A percentile compares a stretch with the other conserved stretches of the same genome.
phyloP scores from a whole-genome alignment of 176 grass and related monocot genomes.

The Juncus effusus region DNA sequence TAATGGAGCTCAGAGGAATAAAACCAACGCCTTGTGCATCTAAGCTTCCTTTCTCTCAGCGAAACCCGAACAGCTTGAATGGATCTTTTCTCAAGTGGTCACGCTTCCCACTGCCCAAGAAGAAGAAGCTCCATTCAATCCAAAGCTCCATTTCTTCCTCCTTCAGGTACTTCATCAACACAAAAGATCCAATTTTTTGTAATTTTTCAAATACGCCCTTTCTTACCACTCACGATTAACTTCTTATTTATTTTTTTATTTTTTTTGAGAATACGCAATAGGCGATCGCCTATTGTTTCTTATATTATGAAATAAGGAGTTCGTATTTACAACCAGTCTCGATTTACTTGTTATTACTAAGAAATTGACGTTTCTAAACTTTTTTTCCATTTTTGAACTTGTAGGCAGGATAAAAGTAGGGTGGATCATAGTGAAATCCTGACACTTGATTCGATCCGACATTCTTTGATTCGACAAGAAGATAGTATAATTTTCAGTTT shows the following conservation, averaged over 20 bases:
- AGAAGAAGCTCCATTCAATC: constrained; percentile 36
- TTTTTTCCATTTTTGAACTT: constrained; percentile 16
- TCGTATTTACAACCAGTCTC: not conserved
- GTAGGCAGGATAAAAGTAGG: constrained; percentile 50
- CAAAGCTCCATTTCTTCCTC: constrained; percentile 20
- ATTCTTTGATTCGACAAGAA: constrained; percentile 84
- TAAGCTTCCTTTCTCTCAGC: not conserved
- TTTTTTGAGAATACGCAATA: not conserved
- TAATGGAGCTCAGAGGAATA: constrained; percentile 32
- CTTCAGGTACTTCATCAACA: constrained; percentile 18
- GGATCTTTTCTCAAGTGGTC: constrained; percentile 8
- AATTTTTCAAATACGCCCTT: not conserved
- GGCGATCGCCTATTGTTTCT: too few species aligned
- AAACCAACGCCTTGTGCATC: constrained; percentile 14
- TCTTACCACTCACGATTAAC: not conserved
- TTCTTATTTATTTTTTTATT: not conserved
- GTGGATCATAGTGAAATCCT: constrained; percentile 83
- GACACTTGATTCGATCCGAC: constrained; percentile 65
- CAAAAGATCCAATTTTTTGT: not conserved
- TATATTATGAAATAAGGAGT: not conserved
- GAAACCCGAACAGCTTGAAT: not conserved
- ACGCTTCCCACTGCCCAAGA: not conserved
- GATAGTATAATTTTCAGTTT: constrained; percentile 96
- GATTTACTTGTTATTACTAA: too few species aligned
- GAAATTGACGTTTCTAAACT: not conserved